A percentile compares a stretch with the other conserved stretches of the same genome.
phyloP scores from a whole-genome alignment of 805 yeast genomes.

The Lachancea mirantina region DNA sequence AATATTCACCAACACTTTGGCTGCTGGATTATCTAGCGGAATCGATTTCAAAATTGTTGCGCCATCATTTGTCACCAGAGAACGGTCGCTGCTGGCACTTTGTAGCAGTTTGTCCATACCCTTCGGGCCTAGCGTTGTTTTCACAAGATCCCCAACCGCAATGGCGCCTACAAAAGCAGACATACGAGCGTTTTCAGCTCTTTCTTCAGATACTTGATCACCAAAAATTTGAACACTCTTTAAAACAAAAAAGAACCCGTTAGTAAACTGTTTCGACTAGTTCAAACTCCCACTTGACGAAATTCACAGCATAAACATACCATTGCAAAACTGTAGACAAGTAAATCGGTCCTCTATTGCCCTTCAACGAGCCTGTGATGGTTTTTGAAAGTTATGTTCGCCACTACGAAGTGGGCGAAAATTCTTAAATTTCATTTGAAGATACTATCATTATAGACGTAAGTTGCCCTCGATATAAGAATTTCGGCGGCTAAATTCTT shows the following conservation, averaged over 20 bases:
- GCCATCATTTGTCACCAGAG: slow-evolving; percentile 93
- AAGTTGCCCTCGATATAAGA: too few species aligned
- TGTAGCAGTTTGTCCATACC: slow-evolving; percentile 97
- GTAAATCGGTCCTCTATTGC: too few species aligned
- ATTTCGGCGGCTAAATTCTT: too few species aligned
- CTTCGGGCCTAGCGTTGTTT: slow-evolving; percentile 92
- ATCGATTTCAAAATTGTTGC: slow-evolving; percentile 92
- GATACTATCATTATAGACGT: too few species aligned
- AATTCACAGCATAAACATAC: too few species aligned
- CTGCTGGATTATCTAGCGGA: slow-evolving; percentile 96
- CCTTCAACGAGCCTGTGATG: too few species aligned
- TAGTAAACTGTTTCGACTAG: too few species aligned
- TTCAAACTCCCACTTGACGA: too few species aligned
- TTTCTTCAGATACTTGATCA: slow-evolving; percentile 94
- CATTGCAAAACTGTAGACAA: too few species aligned
- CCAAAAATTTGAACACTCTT: slow-evolving; percentile 81
- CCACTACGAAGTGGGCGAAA: too few species aligned
- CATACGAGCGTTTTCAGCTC: slow-evolving; percentile 96
- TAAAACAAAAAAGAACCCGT: neutral
- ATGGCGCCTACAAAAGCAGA: slow-evolving; percentile 98
- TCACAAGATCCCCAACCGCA: slow-evolving; percentile 97
- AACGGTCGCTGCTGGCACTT: slow-evolving; percentile 69
- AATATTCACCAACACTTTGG: slow-evolving; percentile 88
- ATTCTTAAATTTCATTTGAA: too few species aligned
- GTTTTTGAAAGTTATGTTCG: too few species aligned